These are phyloP conservation scores for Xylariales sp. DNA, from an alignment of 2,329 filamentous ascomycete genomes.

Conservation along the genomic window DNA sequence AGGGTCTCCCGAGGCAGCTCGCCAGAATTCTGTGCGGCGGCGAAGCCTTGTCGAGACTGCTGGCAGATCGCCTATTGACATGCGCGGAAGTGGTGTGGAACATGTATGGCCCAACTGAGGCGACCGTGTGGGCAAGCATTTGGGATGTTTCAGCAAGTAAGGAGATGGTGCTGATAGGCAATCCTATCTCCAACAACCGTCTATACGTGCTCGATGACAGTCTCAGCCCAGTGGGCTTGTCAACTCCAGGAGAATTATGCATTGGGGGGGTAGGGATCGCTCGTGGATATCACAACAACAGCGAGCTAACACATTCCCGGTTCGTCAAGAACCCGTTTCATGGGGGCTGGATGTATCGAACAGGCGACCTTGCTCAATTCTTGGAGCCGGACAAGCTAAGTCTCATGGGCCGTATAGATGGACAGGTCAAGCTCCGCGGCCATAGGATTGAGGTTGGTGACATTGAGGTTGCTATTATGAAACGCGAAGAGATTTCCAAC, in stretches of 20 bases:
- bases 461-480: conserved; percentile 19
- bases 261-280: conserved; percentile 25
- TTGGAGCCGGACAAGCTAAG: conserved; percentile 12
- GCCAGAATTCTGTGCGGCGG: conserved; percentile 21
- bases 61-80: conserved; percentile 23
- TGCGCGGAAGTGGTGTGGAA: conserved; percentile 22
- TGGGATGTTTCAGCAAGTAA: conserved; percentile 17
- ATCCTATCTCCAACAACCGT: conserved; percentile 25
- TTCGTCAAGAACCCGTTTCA: conserved; percentile 19
- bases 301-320: conserved; percentile 11
- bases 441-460: conserved; percentile 24
- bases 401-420: conserved; percentile 19
- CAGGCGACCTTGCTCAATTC: conserved; percentile 18
- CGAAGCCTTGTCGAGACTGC: conserved; percentile 18
- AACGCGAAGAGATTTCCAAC: conserved; percentile 15
- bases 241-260: conserved; percentile 27
- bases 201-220: conserved; percentile 36
- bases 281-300: conserved; percentile 25
- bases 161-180: conserved; percentile 18
- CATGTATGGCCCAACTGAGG: conserved; percentile 23
- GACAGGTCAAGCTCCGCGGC: conserved; percentile 24
- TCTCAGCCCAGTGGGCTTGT: conserved; percentile 30
- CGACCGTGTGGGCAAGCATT: conserved; percentile 19
- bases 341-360: conserved; percentile 18
- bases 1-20: conserved; percentile 15